These are phyloP conservation scores for Eutrema salsugineum DNA, from an alignment of 441 rosid species.

Conservation along the genomic window DNA sequence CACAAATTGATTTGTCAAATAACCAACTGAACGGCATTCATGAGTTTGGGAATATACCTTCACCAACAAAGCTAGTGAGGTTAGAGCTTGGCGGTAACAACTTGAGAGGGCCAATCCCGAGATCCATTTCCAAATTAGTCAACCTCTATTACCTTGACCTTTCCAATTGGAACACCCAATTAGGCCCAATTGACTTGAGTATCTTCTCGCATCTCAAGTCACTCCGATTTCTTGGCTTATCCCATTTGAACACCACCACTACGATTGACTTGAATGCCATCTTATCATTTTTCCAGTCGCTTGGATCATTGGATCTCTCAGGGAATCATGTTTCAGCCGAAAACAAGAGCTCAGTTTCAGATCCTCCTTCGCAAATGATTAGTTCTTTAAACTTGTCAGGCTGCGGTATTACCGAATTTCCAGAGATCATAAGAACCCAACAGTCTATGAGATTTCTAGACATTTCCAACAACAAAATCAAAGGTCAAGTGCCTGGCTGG, in stretches of 20 bases:
- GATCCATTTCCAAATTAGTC: slow-evolving; percentile 9
- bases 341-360: neutral
- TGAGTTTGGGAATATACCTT: neutral
- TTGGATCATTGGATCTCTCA: neutral
- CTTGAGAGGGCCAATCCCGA: slow-evolving; percentile 26
- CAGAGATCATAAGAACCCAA: slow-evolving; percentile 8
- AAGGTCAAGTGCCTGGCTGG: too few relatives aligned
- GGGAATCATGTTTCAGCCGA: neutral
- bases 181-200: neutral
- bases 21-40: neutral
- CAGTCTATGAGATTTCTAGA: slow-evolving; percentile 13
- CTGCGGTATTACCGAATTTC: slow-evolving; percentile 32
- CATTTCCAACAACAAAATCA: too few relatives aligned
- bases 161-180: slow-evolving; percentile 23
- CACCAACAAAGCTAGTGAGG: neutral
- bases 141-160: slow-evolving; percentile 27
- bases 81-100: neutral
- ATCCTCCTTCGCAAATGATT: neutral
- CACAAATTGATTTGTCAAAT: neutral
- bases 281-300: neutral
- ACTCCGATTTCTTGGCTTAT: slow-evolving; percentile 14
- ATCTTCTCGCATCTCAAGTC: neutral
- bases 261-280: neutral
- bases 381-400: slow-evolving; percentile 20
- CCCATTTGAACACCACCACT: neutral